Base-by-base conservation (phyloP, 345 rosid species). In the Brassica juncea region DNA sequence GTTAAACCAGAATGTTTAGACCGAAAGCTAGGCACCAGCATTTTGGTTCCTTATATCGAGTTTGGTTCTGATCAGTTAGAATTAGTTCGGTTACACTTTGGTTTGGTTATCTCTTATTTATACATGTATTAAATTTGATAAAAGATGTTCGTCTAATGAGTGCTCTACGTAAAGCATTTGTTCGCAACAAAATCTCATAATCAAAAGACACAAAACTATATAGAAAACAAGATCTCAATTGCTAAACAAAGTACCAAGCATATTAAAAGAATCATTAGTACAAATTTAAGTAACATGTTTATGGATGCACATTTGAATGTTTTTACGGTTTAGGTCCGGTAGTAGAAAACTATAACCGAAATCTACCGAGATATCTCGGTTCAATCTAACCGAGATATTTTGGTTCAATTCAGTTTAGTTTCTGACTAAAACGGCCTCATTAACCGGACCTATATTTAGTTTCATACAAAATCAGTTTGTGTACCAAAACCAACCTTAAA, bases 401-500 rank as follows among this genome's bases (percentile, higher is more conserved):
- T 8, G 57, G 57, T 52, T n/a, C 21, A 2, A 28, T 47, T 70
- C n/a, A 35, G 3, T 35, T 1, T 30, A 21, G 32, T 34, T 49
- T n/a, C 12, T 31, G 42, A 35, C 64, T 62, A 49, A 60, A 49
- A 49, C 19, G 57, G 34, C 63, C 70, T 74, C 68, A 69, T 6
- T 52, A 52, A 52, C 57, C 19, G 1, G 57, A 52, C 57, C 57
- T 2, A 52, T 52, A 19, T 73, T 35, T 28, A 32, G 7, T n/a
- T 21, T 35, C 4, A 21, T 66, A 28, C 67, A 57, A 28, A 12
- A 23, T 66, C 37, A n/a, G 58, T 66, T 79, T 73, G 63, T 23
- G 63, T 47, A 31, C n/a, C 47, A 47, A 37, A 59, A 73, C 58
- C 71, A 74, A 63, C 47, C 71, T 63, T 71, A 34, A 63, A 71